A percentile compares a stretch with the other conserved stretches of the same genome.
phyloP scores from a whole-genome alignment of 139 green algal species.

The Choricystis sp. region DNA sequence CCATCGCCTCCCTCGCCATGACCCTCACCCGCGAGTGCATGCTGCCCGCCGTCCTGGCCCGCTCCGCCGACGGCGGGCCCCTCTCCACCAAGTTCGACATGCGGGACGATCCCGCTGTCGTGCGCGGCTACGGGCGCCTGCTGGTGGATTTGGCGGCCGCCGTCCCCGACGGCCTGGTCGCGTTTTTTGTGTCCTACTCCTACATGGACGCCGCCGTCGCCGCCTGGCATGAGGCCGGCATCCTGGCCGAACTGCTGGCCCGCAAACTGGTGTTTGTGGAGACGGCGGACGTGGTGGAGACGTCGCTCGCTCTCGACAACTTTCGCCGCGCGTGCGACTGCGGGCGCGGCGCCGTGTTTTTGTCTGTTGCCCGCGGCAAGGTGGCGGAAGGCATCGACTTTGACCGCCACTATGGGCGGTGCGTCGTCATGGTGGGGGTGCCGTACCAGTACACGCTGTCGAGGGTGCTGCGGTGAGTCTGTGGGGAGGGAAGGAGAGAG shows the following conservation, averaged over 20 bases:
- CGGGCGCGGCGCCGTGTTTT: slow-evolving; percentile 87
- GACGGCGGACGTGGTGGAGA: slow-evolving; percentile 96
- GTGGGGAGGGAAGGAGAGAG: background rate
- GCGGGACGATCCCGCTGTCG: slow-evolving; percentile 47
- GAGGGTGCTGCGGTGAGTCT: slow-evolving; percentile 54
- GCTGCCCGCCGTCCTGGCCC: slow-evolving; percentile 87
- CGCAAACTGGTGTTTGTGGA: slow-evolving; percentile 98
- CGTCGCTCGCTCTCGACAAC: slow-evolving; percentile 94
- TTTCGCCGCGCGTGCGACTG: slow-evolving; percentile 92
- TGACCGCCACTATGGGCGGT: slow-evolving; percentile 77
- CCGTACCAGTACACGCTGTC: slow-evolving; percentile 88
- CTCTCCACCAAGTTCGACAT: slow-evolving; percentile 88
- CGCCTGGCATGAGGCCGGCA: slow-evolving; percentile 86
- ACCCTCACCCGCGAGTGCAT: slow-evolving; percentile 91
- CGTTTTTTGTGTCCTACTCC: slow-evolving; percentile 95
- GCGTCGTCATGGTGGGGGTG: slow-evolving; percentile 96
- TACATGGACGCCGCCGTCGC: slow-evolving; percentile 96
- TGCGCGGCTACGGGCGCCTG: slow-evolving; percentile 81
- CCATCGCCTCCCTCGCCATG: slow-evolving; percentile 73
- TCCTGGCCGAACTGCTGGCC: slow-evolving; percentile 81
- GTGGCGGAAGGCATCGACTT: slow-evolving; percentile 99
- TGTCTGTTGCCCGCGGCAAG: slow-evolving; percentile 53
- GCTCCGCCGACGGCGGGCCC: slow-evolving; percentile 75
- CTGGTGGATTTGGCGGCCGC: slow-evolving; percentile 72
- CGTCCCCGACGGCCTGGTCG: slow-evolving; percentile 88